These are phyloP conservation scores for Fusarium sp. DNA, from an alignment of 2,329 filamentous ascomycete genomes.

Conservation along the genomic window DNA sequence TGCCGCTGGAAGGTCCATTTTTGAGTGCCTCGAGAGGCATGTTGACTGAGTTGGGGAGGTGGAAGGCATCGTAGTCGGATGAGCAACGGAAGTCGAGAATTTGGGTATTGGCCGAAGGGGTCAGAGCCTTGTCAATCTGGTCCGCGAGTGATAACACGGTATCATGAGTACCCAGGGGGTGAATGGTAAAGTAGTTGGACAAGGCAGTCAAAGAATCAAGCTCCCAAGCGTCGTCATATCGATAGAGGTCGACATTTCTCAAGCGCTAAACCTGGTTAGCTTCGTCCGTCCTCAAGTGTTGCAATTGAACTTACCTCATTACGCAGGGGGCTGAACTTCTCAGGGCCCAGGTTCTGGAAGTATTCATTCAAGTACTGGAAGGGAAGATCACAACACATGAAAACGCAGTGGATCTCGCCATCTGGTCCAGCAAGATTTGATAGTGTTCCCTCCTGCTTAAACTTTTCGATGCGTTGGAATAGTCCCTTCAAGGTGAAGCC, in stretches of 20 bases:
- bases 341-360: constrained; percentile 65
- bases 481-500: constrained; percentile 68
- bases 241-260: constrained; percentile 64
- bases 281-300: neutral
- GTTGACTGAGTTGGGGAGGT: constrained; percentile 62
- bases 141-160: constrained; percentile 45
- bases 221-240: constrained; percentile 70
- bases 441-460: constrained; percentile 61
- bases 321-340: constrained; percentile 63
- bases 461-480: constrained; percentile 62
- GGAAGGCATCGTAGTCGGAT: constrained; percentile 58
- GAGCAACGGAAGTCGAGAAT: constrained; percentile 61
- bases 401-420: constrained; percentile 66
- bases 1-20: constrained; percentile 46
- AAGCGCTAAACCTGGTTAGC: constrained; percentile 57
- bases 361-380: constrained; percentile 73
- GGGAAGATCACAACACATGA: constrained; percentile 72
- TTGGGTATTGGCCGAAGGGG: constrained; percentile 50
- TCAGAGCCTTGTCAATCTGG: constrained; percentile 47
- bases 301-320: constrained; percentile 52
- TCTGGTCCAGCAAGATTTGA: constrained; percentile 60
- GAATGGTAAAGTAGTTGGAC: constrained; percentile 52
- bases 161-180: constrained; percentile 44
- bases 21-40: constrained; percentile 58
- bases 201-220: constrained; percentile 57